Evolutionary conservation across 163 green algal species (phyloP).

Genomic region (Scenedesmus sp.): DNA sequence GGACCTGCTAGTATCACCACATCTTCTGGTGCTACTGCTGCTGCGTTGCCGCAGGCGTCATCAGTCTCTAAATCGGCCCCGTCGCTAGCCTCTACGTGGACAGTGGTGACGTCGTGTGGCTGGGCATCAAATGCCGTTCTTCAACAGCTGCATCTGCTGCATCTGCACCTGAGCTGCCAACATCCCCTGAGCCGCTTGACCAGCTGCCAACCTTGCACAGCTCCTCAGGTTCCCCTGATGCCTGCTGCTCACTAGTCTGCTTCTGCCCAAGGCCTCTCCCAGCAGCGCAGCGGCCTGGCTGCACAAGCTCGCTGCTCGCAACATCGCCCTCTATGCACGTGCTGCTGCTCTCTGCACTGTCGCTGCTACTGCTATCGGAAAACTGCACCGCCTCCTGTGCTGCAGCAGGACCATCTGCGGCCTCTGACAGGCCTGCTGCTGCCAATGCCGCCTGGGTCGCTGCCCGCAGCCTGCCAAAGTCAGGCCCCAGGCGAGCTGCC

Average conservation of each 20-base stretch:
- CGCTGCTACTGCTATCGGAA: not conserved
- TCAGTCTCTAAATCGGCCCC: not conserved
- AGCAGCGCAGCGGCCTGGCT: not conserved
- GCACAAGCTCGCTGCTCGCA: not conserved
- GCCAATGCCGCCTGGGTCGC: conserved; percentile 34
- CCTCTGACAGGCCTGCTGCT: conserved; percentile 21
- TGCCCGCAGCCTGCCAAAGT: not conserved
- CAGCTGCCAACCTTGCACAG: conserved; percentile 7
- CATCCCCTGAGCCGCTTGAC: not conserved
- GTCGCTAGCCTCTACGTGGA: no score
- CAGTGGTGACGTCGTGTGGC: no score
- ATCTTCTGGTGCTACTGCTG: not conserved
- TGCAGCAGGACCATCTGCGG: not conserved
- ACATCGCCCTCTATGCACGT: not conserved
- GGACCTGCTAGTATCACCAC: not conserved
- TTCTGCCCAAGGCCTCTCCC: not conserved
- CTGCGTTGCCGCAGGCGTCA: not conserved
- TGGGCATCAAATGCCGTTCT: not conserved
- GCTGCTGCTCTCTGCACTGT: not conserved
- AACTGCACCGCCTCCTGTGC: no score
- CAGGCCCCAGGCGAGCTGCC: not conserved
- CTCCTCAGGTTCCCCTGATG: not conserved
- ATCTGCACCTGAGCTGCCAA: not conserved
- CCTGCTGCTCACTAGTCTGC: not conserved
- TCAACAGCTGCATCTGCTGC: not conserved